Conservation (phyloP, 768 basidiomycete species). For the Asterophora lycoperdoides region DNA sequence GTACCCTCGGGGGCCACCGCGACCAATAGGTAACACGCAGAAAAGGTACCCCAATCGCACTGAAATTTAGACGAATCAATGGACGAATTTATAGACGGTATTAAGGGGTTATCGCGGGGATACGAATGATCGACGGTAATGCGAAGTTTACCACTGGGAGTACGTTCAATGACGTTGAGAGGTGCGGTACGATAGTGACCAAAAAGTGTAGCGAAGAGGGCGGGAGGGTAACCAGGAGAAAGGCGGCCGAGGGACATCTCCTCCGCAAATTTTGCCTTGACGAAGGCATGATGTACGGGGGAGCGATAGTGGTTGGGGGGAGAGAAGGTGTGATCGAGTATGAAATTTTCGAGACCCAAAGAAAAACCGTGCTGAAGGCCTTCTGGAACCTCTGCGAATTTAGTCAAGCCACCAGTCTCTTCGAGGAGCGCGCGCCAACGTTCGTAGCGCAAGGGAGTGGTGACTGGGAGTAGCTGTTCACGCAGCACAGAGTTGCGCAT, state of each 20-base stretch:
- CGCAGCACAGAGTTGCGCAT: slow-evolving; percentile 8
- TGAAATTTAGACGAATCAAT: background rate
- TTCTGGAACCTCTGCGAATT: background rate
- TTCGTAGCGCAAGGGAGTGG: slow-evolving; percentile 14
- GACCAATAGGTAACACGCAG: background rate
- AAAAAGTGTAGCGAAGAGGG: background rate
- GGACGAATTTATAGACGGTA: background rate
- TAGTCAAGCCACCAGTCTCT: too few species aligned
- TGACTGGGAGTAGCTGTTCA: slow-evolving; percentile 11
- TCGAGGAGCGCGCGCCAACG: slow-evolving; percentile 6
- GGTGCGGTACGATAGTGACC: slow-evolving; percentile 4
- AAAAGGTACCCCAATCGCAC: background rate
- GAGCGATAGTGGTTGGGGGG: slow-evolving; percentile 2
- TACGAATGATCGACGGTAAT: slow-evolving; percentile 3
- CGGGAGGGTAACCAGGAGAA: background rate
- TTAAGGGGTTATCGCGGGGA: background rate
- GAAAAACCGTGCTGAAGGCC: slow-evolving; percentile 1
- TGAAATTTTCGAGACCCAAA: slow-evolving; percentile 1
- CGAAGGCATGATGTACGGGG: background rate
- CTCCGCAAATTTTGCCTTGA: background rate
- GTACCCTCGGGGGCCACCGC: background rate
- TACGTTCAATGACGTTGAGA: background rate
- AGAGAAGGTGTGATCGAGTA: background rate
- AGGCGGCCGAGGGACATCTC: background rate
- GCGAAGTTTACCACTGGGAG: background rate